Percentiles rank a stretch among this genome's conserved stretches.
Evolutionary conservation across 2,329 filamentous ascomycete genomes (phyloP).

Genomic region (Stachybotrys elegans): DNA sequence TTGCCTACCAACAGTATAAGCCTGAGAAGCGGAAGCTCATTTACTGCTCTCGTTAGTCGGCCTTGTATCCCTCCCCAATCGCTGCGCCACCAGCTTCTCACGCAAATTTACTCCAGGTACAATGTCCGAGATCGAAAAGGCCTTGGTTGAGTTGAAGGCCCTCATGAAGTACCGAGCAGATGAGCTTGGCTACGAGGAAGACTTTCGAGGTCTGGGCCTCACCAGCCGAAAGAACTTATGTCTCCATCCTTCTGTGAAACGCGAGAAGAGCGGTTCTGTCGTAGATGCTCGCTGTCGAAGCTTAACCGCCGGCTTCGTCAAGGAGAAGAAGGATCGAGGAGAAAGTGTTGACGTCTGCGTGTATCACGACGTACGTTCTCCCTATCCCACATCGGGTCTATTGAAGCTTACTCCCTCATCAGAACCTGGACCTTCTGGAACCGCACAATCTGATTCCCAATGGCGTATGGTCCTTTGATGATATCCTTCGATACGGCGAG

Average conservation of each 20-base stretch:
- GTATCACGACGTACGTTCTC: conserved; percentile 76
- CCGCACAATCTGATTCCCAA: conserved; percentile 92
- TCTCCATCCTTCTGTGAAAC: conserved; percentile 90
- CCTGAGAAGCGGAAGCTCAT: conserved; percentile 94
- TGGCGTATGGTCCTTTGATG: conserved; percentile 93
- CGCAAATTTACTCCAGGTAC: conserved; percentile 52
- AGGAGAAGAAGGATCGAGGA: conserved; percentile 92
- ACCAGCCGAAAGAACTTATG: conserved; percentile 98
- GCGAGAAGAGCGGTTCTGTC: conserved; percentile 89
- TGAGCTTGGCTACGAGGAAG: conserved; percentile 84
- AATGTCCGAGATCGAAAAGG: conserved; percentile 99
- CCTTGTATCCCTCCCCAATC: conserved; percentile 3
- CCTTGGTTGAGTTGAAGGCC: conserved; percentile 81
- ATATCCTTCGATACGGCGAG: conserved; percentile 83
- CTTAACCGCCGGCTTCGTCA: conserved; percentile 92
- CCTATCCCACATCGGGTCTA: neutral
- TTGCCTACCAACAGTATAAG: conserved; percentile 93
- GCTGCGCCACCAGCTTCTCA: conserved; percentile 1
- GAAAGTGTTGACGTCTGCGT: conserved; percentile 92
- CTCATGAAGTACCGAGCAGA: conserved; percentile 93
- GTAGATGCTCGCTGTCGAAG: conserved; percentile 96
- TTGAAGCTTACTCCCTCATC: conserved; percentile 4
- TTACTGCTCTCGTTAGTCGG: conserved; percentile 76
- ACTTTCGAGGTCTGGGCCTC: conserved; percentile 85
- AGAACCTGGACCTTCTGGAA: conserved; percentile 92